A percentile compares a stretch with the other conserved stretches of the same genome.
Conservation (phyloP, 768 basidiomycete genomes). For the Cantharellus anzutake region DNA sequence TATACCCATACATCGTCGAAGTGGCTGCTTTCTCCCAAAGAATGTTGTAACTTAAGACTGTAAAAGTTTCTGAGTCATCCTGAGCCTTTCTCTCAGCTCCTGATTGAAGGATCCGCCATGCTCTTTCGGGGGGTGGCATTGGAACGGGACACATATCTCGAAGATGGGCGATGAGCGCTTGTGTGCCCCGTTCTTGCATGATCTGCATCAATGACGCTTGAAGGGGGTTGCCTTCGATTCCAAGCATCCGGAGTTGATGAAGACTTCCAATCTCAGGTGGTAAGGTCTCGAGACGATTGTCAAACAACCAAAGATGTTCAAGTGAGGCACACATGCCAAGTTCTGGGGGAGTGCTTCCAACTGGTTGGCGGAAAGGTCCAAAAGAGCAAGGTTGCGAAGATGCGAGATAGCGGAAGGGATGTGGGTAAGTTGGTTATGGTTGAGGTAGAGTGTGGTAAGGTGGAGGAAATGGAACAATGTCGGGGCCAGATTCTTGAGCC, state of each 20-base stretch:
- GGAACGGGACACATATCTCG: constrained; percentile 84
- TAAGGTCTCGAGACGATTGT: constrained; percentile 76
- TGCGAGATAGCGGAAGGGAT: constrained; percentile 71
- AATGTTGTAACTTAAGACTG: constrained; percentile 80
- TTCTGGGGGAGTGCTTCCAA: constrained; percentile 57
- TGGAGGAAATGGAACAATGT: constrained; percentile 19
- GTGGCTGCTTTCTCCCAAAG: constrained; percentile 85
- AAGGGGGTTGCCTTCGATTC: constrained; percentile 93
- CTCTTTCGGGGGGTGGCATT: constrained; percentile 57
- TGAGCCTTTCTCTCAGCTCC: constrained; percentile 40
- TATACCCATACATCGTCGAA: constrained; percentile 81
- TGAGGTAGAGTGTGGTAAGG: constrained; percentile 87
- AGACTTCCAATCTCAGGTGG: constrained; percentile 79
- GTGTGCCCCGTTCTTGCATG: constrained; percentile 89
- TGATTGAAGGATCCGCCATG: constrained; percentile 48
- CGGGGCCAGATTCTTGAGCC: constrained; percentile 75
- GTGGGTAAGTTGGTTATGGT: constrained; percentile 69
- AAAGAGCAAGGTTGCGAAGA: constrained; percentile 67
- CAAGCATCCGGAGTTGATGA: constrained; percentile 81
- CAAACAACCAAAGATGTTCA: constrained; percentile 87
- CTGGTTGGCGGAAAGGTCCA: constrained; percentile 84
- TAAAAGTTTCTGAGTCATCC: constrained; percentile 52
- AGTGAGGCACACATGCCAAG: constrained; percentile 78
- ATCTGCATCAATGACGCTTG: constrained; percentile 57
- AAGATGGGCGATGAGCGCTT: constrained; percentile 71